Evolutionary conservation across 2,329 filamentous ascomycete genomes (phyloP).

Genomic region (Exophiala bonariae): DNA sequence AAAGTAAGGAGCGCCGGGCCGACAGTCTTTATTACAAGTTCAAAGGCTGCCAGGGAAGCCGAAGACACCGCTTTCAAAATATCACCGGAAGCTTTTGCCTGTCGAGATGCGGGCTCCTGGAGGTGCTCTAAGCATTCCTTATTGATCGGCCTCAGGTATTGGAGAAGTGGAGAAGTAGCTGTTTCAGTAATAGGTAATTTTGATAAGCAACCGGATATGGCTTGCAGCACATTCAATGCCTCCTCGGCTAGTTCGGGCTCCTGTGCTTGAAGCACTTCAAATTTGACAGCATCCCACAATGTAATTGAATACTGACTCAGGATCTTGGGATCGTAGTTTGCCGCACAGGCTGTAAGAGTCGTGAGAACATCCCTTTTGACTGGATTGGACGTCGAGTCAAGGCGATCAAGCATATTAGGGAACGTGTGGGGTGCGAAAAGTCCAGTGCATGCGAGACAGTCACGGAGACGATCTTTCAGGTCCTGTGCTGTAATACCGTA

Average conservation of each 20-base stretch:
- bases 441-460: slow-evolving; percentile 63
- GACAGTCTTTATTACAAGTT: slow-evolving; percentile 56
- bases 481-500: slow-evolving; percentile 70
- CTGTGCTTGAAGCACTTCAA: slow-evolving; percentile 66
- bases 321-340: slow-evolving; percentile 59
- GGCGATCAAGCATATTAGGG: slow-evolving; percentile 66
- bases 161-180: slow-evolving; percentile 46
- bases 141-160: slow-evolving; percentile 60
- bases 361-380: slow-evolving; percentile 69
- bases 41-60: slow-evolving; percentile 56
- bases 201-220: slow-evolving; percentile 58
- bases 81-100: slow-evolving; percentile 63
- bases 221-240: slow-evolving; percentile 55
- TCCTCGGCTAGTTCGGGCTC: slow-evolving; percentile 65
- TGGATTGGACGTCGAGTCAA: slow-evolving; percentile 68
- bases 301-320: slow-evolving; percentile 64
- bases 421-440: slow-evolving; percentile 67
- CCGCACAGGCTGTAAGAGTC: slow-evolving; percentile 60
- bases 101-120: slow-evolving; percentile 67
- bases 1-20: slow-evolving; percentile 59
- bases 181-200: slow-evolving; percentile 37
- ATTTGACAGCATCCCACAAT: slow-evolving; percentile 69
- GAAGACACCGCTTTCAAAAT: slow-evolving; percentile 59
- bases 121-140: slow-evolving; percentile 69
- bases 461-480: slow-evolving; percentile 62